A percentile compares a stretch with the other conserved stretches of the same genome.
Conservation (phyloP, 2,329 filamentous ascomycete genomes). For the Colletotrichum sp. region DNA sequence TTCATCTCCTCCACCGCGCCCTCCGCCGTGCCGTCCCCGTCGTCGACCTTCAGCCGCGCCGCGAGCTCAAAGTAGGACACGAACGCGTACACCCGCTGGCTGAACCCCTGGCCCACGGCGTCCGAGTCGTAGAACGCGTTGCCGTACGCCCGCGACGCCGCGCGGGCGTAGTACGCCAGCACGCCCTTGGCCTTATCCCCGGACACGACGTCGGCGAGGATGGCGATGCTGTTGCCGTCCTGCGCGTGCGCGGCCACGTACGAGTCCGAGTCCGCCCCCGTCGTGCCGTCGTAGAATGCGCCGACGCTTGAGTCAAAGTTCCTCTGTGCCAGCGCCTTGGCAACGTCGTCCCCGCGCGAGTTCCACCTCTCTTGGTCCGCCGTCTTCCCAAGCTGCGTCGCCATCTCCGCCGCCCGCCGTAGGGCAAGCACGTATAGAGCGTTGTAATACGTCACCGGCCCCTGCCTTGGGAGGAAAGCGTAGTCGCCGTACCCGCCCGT, state of each 20-base stretch:
- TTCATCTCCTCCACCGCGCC: conserved; percentile 50
- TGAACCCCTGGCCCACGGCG: conserved; percentile 39
- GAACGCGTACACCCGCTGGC: conserved; percentile 55
- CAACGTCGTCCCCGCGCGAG: conserved; percentile 37
- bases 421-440: conserved; percentile 54
- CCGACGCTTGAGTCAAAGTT: conserved; percentile 47
- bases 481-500: conserved; percentile 52
- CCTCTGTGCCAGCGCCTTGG: conserved; percentile 37
- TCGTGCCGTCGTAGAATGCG: conserved; percentile 50
- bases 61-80: conserved; percentile 58
- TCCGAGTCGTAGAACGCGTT: conserved; percentile 58
- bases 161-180: conserved; percentile 42
- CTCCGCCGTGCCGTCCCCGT: conserved; percentile 17
- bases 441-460: conserved; percentile 58
- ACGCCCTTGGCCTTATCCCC: conserved; percentile 35
- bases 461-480: conserved; percentile 52
- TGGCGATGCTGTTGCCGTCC: conserved; percentile 55
- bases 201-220: conserved; percentile 40
- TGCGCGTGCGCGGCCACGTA: conserved; percentile 47
- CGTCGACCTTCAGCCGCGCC: conserved; percentile 47
- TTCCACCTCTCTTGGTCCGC: conserved; percentile 45
- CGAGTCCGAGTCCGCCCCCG: conserved; percentile 20
- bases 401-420: conserved; percentile 46
- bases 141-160: conserved; percentile 45
- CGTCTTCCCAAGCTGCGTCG: conserved; percentile 31